phyloP scores from a whole-genome alignment of 805 yeast species.

The Wickerhamiella dianesei region DNA sequence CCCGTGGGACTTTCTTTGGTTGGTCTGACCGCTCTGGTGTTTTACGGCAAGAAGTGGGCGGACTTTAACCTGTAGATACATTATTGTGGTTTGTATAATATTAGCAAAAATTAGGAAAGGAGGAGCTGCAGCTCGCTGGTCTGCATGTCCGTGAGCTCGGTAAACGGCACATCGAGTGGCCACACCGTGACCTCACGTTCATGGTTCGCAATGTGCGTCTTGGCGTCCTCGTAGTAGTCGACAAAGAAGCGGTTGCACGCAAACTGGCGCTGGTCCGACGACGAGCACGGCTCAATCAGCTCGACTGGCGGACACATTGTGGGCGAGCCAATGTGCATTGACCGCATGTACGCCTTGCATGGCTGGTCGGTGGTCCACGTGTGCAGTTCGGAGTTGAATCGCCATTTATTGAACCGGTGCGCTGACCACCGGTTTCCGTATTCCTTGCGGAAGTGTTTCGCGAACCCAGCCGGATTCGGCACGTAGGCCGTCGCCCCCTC shows the following conservation, averaged over 20 bases:
- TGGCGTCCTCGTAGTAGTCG: conserved; percentile 9
- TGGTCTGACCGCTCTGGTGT: conserved; percentile 51
- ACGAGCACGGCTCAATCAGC: background rate
- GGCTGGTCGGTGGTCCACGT: conserved; percentile 8
- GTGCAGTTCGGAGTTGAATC: conserved; percentile 6
- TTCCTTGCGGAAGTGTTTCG: conserved; percentile 28
- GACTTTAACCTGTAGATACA: conserved; percentile 39
- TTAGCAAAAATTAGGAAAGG: background rate
- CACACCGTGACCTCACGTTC: conserved; percentile 4
- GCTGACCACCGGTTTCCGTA: conserved; percentile 15
- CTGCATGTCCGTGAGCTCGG: background rate
- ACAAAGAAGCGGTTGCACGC: conserved; percentile 8
- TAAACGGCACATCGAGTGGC: background rate
- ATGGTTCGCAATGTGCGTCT: conserved; percentile 2
- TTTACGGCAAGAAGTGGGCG: conserved; percentile 61
- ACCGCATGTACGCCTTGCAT: background rate
- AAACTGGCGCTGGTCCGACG: conserved; percentile 4
- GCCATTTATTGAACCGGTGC: background rate
- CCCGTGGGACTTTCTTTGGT: conserved; percentile 52
- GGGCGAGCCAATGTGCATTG: background rate
- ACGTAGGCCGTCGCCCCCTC: conserved; percentile 42
- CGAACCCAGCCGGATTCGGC: conserved; percentile 28
- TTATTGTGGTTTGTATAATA: conserved; percentile 1
- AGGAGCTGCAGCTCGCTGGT: background rate
- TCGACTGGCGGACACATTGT: background rate